A percentile compares a stretch with the other conserved stretches of the same genome.
phyloP scores from a whole-genome alignment of 441 rosid genomes.

The Pelargonium australe region DNA sequence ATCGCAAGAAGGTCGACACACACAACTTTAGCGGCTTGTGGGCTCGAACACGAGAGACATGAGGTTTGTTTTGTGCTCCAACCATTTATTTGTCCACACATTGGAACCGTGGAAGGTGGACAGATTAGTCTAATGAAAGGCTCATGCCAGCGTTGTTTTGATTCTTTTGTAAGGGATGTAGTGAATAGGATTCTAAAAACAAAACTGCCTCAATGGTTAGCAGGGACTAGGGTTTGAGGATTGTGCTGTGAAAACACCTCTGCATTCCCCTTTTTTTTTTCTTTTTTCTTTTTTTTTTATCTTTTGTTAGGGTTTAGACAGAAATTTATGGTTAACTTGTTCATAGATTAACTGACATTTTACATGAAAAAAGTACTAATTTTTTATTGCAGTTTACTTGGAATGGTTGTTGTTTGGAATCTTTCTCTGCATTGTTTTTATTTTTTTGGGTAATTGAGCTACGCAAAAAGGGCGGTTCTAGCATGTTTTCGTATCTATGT shows the following conservation, averaged over 20 bases:
- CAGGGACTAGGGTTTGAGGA: slow-evolving; percentile 52
- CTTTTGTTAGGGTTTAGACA: slow-evolving; percentile 30
- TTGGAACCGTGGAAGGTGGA: slow-evolving; percentile 41
- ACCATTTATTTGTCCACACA: slow-evolving; percentile 51
- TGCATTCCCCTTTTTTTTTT: slow-evolving; percentile 10
- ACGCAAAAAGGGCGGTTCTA: no score
- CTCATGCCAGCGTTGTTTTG: slow-evolving; percentile 77
- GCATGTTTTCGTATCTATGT: no score
- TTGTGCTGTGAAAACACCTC: slow-evolving; percentile 11
- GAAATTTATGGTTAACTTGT: slow-evolving; percentile 34
- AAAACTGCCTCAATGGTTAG: slow-evolving; percentile 65
- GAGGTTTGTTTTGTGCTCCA: slow-evolving; percentile 55
- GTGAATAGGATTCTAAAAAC: slow-evolving; percentile 77
- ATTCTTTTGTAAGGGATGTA: slow-evolving; percentile 56
- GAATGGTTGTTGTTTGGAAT: slow-evolving; percentile 24
- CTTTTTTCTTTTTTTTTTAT: neutral
- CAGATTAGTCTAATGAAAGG: slow-evolving; percentile 71
- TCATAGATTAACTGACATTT: slow-evolving; percentile 32
- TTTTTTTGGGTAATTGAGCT: neutral
- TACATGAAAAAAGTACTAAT: slow-evolving; percentile 30
- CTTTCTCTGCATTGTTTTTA: neutral
- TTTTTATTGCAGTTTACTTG: slow-evolving; percentile 25
- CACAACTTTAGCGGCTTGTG: slow-evolving; percentile 80
- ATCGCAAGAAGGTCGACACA: slow-evolving; percentile 69
- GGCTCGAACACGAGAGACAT: slow-evolving; percentile 59